Conservation (phyloP, 1,139 yeast species). For the Petasospora rhodanensis region DNA sequence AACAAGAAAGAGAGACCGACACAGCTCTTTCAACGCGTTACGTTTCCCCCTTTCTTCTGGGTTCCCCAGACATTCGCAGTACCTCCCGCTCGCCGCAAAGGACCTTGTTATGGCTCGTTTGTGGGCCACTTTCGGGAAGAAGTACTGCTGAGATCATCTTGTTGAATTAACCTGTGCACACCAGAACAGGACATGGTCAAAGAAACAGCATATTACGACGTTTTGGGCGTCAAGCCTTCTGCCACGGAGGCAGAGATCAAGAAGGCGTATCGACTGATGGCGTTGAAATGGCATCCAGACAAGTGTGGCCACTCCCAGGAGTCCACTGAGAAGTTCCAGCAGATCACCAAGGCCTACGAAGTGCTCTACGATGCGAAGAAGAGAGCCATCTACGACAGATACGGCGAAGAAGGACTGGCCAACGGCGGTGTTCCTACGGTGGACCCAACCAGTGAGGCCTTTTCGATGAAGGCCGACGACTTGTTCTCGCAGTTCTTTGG, state of each 20-base stretch:
- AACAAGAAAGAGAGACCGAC: too few relatives aligned
- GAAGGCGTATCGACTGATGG: slow-evolving; percentile 54
- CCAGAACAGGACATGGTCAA: too few relatives aligned
- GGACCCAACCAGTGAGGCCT: slow-evolving; percentile 2
- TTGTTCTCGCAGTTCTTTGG: slow-evolving; percentile 36
- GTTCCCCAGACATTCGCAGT: too few relatives aligned
- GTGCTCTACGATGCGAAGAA: slow-evolving; percentile 48
- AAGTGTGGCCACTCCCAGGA: slow-evolving; percentile 45
- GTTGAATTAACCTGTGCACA: too few relatives aligned
- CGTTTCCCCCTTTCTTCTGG: too few relatives aligned
- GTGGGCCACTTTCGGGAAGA: too few relatives aligned
- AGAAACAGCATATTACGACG: slow-evolving; percentile 49
- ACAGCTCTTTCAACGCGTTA: too few relatives aligned
- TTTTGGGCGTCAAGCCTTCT: slow-evolving; percentile 43
- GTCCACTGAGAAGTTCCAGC: slow-evolving; percentile 58
- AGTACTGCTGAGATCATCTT: too few relatives aligned
- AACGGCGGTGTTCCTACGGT: background rate
- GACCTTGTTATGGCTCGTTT: too few relatives aligned
- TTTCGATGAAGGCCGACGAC: slow-evolving; percentile 29
- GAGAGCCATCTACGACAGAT: slow-evolving; percentile 51
- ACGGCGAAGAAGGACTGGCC: slow-evolving; percentile 51
- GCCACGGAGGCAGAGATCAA: slow-evolving; percentile 46
- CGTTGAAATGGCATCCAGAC: slow-evolving; percentile 72
- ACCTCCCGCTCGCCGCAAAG: too few relatives aligned
- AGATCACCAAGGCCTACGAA: slow-evolving; percentile 57